Evolutionary conservation across 2,329 filamentous ascomycete species (phyloP), one percentile per base, ranked within the genome.

Genomic region (Scopulariopsis brevicaulis): DNA sequence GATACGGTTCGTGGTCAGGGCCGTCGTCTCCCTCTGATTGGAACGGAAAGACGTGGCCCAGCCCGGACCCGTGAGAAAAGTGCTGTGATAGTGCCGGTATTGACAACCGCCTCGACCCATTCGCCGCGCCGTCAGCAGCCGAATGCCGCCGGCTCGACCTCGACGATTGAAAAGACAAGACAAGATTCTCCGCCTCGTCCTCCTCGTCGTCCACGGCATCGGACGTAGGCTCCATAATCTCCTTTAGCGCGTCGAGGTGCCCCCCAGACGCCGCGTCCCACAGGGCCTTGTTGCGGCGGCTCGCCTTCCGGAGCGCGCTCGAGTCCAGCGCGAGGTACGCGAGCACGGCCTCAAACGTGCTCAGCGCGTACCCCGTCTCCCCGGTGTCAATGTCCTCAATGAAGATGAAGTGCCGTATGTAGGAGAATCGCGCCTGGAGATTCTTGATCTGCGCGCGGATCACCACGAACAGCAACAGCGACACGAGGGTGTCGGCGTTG

Each of bases 371-470:
- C 10, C 94, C 94, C 77, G 95, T 87, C 72, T 99, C 94, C 54
- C 94, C 94, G 61, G 85, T 95, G 63, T 99, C 94, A 10, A 99
- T 91, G 71, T 99, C 94, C 65, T 97, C 94, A 55, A 96, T 92
- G 71, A 96, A 99, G 63, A 96, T 94, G 67, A 96, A 99, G 66
- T 96, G 90, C 51, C 93, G 88, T 79, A 97, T 96, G 69, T 97
- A 99, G n/a, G 88, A 79, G 53, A 99, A 75, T 22, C 93, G 83
- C 3, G 94, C 91, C 65, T 96, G 90, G 10, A 99, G 77, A 70
- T 96, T 87, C 59, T 89, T 85, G 28, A 96, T 85, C 60, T 94
- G 89, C 12, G 93, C 90, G 62, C 93, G 83, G 60, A 99, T 97
- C 12, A 99, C 89, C 18, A 99, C 91, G 61, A 96, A 85, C 22